Conservation (phyloP, 202 grass and related monocot species). For the Zoysia matrella region DNA sequence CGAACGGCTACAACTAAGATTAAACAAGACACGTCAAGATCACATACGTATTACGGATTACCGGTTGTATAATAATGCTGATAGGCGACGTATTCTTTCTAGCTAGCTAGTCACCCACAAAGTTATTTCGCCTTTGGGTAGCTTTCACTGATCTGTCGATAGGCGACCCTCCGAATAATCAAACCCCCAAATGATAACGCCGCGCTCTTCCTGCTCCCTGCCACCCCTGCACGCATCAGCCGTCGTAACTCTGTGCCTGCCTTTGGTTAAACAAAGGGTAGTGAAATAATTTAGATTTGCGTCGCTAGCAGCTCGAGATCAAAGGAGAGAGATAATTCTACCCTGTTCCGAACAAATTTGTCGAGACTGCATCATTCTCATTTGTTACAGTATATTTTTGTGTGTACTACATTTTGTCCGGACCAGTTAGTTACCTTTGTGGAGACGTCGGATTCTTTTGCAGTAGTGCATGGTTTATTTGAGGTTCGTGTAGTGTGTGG, state of each 20-base stretch:
- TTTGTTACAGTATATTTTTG: background rate
- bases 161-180: conserved; percentile 24
- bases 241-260: background rate
- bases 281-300: background rate
- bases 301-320: conserved; percentile 22
- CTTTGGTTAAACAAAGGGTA: conserved; percentile 6
- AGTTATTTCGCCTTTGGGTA: background rate
- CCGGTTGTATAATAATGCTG: conserved; percentile 7
- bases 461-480: no score
- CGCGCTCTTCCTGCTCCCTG: conserved; percentile 33
- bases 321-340: conserved; percentile 6
- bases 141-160: conserved; percentile 52
- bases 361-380: background rate
- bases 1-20: background rate
- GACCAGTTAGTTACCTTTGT: background rate
- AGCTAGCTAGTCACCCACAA: background rate
- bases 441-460: no score
- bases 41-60: background rate
- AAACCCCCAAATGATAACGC: conserved; percentile 31
- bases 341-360: background rate
- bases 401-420: background rate
- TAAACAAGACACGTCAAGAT: conserved; percentile 7
- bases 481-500: no score
- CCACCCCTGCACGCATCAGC: conserved; percentile 37
- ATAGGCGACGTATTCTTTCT: background rate